A percentile compares a stretch with the other conserved stretches of the same genome.
These are phyloP conservation scores for Leccinum uliginosum DNA, from an alignment of 768 basidiomycete genomes.

Conservation along the genomic window DNA sequence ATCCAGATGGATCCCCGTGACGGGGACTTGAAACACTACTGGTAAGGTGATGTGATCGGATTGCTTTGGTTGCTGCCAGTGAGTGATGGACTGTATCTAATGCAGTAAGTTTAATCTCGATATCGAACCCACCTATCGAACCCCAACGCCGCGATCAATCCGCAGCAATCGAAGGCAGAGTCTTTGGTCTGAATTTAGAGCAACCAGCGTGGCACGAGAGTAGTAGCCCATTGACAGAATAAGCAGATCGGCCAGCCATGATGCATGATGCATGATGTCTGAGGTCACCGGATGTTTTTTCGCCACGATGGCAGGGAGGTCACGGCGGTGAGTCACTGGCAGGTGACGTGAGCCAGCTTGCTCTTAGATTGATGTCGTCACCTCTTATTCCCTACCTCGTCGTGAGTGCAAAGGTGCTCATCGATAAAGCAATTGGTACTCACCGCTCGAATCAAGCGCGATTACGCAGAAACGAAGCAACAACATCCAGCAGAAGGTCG, in stretches of 20 bases:
- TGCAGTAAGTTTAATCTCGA: background rate
- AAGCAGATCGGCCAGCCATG: background rate
- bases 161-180: background rate
- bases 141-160: background rate
- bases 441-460: conserved; percentile 29
- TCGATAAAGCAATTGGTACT: background rate
- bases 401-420: conserved; percentile 12
- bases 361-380: conserved; percentile 14
- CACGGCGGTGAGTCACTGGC: too few relatives aligned
- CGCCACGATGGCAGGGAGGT: background rate
- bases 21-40: background rate
- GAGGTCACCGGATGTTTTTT: background rate
- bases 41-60: background rate
- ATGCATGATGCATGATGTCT: too few relatives aligned
- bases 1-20: background rate
- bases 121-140: background rate
- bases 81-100: background rate
- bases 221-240: background rate
- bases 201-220: background rate
- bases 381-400: conserved; percentile 15
- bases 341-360: background rate
- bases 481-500: conserved; percentile 51
- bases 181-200: too few relatives aligned
- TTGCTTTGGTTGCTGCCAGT: background rate
- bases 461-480: conserved; percentile 43